phyloP scores from a whole-genome alignment of 73 alveolate genomes.

The Symbiodinium pilosum region DNA sequence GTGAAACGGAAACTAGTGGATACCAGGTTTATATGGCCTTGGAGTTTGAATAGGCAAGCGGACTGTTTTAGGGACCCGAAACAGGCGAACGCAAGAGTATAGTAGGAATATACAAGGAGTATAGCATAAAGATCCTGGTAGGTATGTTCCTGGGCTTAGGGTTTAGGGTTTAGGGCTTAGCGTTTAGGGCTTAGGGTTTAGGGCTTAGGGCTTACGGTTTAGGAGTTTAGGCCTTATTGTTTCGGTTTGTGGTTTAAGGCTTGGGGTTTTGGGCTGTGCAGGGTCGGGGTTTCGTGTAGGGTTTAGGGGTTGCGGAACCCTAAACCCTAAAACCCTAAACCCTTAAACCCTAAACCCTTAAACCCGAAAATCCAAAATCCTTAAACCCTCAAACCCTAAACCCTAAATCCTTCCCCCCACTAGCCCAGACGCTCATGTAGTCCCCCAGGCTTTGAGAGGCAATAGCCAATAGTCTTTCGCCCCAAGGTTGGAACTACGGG shows the following conservation, averaged over 20 bases:
- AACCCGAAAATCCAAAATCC: too few relatives aligned
- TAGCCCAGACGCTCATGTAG: too few relatives aligned
- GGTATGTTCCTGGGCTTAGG: neutral
- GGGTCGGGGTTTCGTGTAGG: neutral
- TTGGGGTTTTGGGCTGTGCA: neutral
- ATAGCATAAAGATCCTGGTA: neutral
- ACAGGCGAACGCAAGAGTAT: neutral
- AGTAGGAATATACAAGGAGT: too few relatives aligned
- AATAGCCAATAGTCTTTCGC: too few relatives aligned
- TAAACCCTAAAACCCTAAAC: neutral
- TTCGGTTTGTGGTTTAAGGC: neutral
- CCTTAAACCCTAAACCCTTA: neutral
- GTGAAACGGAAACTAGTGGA: too few relatives aligned
- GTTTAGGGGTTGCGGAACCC: neutral
- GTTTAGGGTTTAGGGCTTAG: neutral
- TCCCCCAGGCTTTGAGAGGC: too few relatives aligned
- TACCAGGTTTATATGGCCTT: too few relatives aligned
- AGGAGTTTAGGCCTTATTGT: neutral
- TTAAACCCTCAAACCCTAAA: too few relatives aligned
- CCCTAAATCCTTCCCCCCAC: too few relatives aligned
- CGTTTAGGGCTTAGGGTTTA: neutral
- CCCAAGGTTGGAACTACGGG: too few relatives aligned
- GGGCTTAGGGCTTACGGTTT: neutral
- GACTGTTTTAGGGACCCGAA: neutral
- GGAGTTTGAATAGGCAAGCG: too few relatives aligned